Conservation (phyloP, 2,329 filamentous ascomycete genomes). For the Ophiostoma sp. region DNA sequence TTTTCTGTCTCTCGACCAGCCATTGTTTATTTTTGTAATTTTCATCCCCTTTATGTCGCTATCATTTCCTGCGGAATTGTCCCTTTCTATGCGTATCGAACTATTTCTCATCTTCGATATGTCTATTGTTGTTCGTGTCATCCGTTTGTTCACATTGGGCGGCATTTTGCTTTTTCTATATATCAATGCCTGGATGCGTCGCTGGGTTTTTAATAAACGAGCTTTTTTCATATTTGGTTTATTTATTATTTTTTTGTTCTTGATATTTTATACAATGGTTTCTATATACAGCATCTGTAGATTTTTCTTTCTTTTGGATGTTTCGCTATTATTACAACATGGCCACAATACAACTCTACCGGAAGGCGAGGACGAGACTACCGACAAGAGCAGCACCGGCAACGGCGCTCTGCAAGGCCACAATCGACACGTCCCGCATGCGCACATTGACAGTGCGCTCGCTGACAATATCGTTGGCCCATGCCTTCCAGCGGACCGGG, state of each 20-base stretch:
- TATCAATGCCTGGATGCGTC: not conserved
- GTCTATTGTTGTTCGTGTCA: not conserved
- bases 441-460: conserved; percentile 62
- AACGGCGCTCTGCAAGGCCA: conserved; percentile 66
- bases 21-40: not conserved
- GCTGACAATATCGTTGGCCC: conserved; percentile 62
- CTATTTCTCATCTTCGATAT: conserved; percentile 1
- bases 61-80: not conserved
- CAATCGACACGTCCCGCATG: conserved; percentile 69
- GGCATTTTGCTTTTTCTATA: not conserved
- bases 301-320: conserved; percentile 14
- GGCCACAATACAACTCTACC: not conserved
- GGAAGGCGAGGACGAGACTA: conserved; percentile 17
- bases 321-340: conserved; percentile 1
- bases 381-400: conserved; percentile 53
- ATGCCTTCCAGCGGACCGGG: conserved; percentile 49
- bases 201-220: not conserved
- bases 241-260: not conserved
- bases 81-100: not conserved
- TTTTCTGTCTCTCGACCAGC: not conserved
- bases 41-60: not conserved
- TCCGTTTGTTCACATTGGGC: not conserved
- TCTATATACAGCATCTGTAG: not conserved
- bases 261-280: not conserved
- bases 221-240: not conserved